These are phyloP conservation scores for Phytophthora foliorum DNA, from an alignment of 352 stramenopile genomes.

Conservation along the genomic window DNA sequence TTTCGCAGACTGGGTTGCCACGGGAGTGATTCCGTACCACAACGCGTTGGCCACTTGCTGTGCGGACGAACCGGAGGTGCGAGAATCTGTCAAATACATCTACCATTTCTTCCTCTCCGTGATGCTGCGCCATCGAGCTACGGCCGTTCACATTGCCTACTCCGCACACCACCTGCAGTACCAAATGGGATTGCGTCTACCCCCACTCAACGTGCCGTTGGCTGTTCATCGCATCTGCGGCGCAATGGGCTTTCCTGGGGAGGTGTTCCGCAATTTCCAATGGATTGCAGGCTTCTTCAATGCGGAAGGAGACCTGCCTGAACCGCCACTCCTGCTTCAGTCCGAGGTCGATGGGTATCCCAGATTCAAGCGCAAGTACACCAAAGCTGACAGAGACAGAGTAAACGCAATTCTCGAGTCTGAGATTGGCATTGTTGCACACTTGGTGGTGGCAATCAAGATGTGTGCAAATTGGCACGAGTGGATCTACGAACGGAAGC, in stretches of 20 bases:
- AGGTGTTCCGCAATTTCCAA: conserved; percentile 77
- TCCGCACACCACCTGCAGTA: conserved; percentile 70
- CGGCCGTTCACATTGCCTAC: conserved; percentile 53
- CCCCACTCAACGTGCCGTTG: conserved; percentile 75
- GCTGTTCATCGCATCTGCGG: conserved; percentile 62
- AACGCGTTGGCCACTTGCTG: conserved; percentile 68
- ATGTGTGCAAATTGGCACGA: conserved; percentile 85
- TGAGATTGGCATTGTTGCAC: conserved; percentile 63
- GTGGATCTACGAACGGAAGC: conserved; percentile 74
- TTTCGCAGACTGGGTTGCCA: conserved; percentile 68
- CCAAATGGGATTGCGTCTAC: conserved; percentile 75
- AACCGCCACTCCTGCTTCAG: conserved; percentile 51
- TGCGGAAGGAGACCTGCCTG: conserved; percentile 43
- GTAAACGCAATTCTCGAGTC: conserved; percentile 53
- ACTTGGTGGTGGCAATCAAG: conserved; percentile 71
- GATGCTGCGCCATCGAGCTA: conserved; percentile 48
- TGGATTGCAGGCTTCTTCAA: conserved; percentile 73
- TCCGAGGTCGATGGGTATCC: conserved; percentile 21
- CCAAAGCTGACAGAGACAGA: conserved; percentile 32
- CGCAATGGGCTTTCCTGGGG: conserved; percentile 62
- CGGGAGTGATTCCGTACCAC: conserved; percentile 70
- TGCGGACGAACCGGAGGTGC: conserved; percentile 46
- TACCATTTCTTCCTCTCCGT: conserved; percentile 70
- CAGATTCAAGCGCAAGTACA: conserved; percentile 24
- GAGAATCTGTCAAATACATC: conserved; percentile 57